Base-by-base conservation (phyloP, 768 basidiomycete species). In the Fomitopsis serialis region DNA sequence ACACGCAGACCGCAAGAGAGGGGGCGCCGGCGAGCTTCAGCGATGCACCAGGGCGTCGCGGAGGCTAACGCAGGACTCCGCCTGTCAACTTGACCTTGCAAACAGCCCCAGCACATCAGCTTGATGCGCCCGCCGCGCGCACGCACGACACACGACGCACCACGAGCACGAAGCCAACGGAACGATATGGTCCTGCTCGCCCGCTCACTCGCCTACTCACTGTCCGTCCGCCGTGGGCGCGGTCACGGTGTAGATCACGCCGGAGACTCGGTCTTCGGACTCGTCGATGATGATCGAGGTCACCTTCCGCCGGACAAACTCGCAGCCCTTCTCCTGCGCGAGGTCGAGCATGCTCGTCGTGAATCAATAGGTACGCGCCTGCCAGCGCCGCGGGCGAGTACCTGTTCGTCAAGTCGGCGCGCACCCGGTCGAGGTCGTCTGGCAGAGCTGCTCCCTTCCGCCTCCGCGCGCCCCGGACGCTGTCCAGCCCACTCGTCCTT, bases 321-420 rank as follows among this genome's bases (percentile, higher is more conserved):
- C 62, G 40, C 77, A 78, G 7, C 85, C 85, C 42, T 69, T 70
- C 50, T 78, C 77, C 48, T 72, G 64, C 0, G 88, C 85, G 21
- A 88, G 75, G 15, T 78, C 76, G 63, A 86, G 75, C 82, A 91
- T 87, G 58, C 77, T 81, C 17, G 73, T 79, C 3, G 89, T 89
- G 67, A 91, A 89, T 7, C 79, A 73, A 62, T 83, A 83, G 1
- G 87, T 88, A 54, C 89, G 85, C 2, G 90, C 85, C 68, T 90
- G 68, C 55, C 7, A 67, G 68, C 3, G 79, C 80, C 82, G 88
- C 83, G 2, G 82, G 70, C 4, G 74, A 71, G 65, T 87, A 89
- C 2, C 73, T 70, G 50, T 80, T 72, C 17, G 86, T 87, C 47
- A 87, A 73, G n/a, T 75, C 68, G 53, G 66, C 77, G 42, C 63